Conservation (phyloP, 2,329 filamentous ascomycete species). For the Epichloe aotearoae region DNA sequence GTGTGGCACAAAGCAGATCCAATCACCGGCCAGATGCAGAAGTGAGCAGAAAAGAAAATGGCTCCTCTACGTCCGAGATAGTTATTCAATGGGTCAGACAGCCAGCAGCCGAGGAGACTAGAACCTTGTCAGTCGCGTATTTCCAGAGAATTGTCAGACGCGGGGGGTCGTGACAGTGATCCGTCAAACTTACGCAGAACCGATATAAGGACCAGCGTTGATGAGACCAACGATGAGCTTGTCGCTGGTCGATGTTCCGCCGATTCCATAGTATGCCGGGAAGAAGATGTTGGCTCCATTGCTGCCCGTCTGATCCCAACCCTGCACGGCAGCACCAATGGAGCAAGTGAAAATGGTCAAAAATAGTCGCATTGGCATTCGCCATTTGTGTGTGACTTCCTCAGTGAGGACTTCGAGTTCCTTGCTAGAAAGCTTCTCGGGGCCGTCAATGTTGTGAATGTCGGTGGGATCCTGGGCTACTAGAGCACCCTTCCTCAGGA, state of each 20-base stretch:
- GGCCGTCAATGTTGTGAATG: conserved; percentile 40
- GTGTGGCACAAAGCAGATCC: conserved; percentile 50
- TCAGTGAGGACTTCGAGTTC: conserved; percentile 45
- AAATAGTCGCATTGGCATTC: conserved; percentile 47
- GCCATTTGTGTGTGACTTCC: conserved; percentile 54
- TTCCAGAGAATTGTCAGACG: not conserved
- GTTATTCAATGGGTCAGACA: conserved; percentile 48
- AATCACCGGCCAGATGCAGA: conserved; percentile 52
- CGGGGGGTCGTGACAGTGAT: not conserved
- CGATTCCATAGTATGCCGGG: conserved; percentile 30
- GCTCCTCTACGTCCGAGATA: conserved; percentile 26
- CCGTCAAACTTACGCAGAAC: conserved; percentile 22
- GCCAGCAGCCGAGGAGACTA: conserved; percentile 43
- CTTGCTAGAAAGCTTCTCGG: conserved; percentile 39
- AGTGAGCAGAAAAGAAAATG: conserved; percentile 63
- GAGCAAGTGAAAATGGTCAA: conserved; percentile 55
- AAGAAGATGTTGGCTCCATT: conserved; percentile 52
- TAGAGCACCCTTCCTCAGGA: conserved; percentile 43
- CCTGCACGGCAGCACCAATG: conserved; percentile 53
- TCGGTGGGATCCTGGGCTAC: conserved; percentile 45
- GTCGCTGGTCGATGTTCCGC: conserved; percentile 16
- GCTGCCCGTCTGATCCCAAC: conserved; percentile 51
- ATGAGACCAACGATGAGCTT: conserved; percentile 48
- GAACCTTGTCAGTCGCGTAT: conserved; percentile 3
- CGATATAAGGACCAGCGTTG: conserved; percentile 42